Evolutionary conservation across 768 basidiomycete genomes (phyloP).

Genomic region (Mrakia hoshinonis): DNA sequence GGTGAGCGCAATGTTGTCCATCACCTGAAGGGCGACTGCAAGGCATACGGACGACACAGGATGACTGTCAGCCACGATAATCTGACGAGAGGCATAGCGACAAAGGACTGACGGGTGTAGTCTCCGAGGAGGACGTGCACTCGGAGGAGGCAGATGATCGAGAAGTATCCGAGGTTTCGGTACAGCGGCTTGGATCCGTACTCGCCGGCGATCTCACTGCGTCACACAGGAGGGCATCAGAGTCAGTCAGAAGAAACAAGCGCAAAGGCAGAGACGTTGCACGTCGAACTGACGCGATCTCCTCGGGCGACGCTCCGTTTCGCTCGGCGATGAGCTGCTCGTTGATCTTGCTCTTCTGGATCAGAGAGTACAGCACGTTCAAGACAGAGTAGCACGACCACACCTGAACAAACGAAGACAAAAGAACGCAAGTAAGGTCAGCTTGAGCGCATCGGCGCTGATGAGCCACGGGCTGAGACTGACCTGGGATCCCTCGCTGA

Average conservation of each 20-base stretch:
- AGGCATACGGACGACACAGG: background rate
- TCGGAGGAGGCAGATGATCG: conserved; percentile 84
- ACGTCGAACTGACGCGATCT: conserved; percentile 59
- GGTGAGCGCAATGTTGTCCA: conserved; percentile 87
- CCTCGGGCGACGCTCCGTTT: conserved; percentile 68
- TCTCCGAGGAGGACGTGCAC: conserved; percentile 95
- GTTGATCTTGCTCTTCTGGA: conserved; percentile 93
- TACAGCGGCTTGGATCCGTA: conserved; percentile 85
- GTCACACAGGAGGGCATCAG: background rate
- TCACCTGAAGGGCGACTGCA: conserved; percentile 83
- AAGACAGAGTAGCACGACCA: conserved; percentile 98
- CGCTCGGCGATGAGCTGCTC: conserved; percentile 80
- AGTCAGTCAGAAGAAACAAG: background rate
- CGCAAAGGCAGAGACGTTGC: background rate
- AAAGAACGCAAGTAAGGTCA: background rate
- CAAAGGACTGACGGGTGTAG: conserved; percentile 39
- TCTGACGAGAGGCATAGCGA: background rate
- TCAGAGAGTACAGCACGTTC: conserved; percentile 95
- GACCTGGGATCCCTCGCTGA: conserved; percentile 40
- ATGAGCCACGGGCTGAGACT: background rate
- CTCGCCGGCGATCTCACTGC: conserved; percentile 76
- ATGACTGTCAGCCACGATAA: background rate
- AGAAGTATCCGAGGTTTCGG: conserved; percentile 93
- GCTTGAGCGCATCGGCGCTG: background rate
- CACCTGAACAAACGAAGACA: conserved; percentile 48